phyloP scores from a whole-genome alignment of 768 basidiomycete genomes.

The Plicaturopsis crispa region DNA sequence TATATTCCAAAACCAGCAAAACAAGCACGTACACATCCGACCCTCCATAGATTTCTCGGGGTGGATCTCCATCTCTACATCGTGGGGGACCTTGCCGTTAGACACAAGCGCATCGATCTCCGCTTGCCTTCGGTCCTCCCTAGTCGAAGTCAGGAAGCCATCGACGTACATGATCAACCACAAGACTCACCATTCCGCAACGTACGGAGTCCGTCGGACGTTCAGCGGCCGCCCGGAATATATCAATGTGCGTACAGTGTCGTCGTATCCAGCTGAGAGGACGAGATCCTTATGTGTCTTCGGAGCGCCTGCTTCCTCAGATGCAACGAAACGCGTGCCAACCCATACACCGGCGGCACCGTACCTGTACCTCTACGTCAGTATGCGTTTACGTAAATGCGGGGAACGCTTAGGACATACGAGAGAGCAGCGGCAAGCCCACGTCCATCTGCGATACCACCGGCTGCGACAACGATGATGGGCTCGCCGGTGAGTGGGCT shows the following conservation, averaged over 20 bases:
- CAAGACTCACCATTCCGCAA: conserved; percentile 54
- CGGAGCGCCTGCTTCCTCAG: conserved; percentile 74
- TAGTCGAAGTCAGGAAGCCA: conserved; percentile 13
- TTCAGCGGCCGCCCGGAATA: conserved; percentile 77
- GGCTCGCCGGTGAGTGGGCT: conserved; percentile 76
- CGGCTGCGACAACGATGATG: conserved; percentile 75
- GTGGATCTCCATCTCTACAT: conserved; percentile 58
- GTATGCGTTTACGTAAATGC: not conserved
- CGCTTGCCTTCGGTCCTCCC: conserved; percentile 53
- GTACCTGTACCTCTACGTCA: conserved; percentile 34
- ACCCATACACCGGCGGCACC: conserved; percentile 88
- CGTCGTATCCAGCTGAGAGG: conserved; percentile 67
- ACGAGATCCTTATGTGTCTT: conserved; percentile 64
- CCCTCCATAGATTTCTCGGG: conserved; percentile 61
- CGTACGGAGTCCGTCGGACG: conserved; percentile 76
- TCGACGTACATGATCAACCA: not conserved
- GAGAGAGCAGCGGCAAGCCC: conserved; percentile 71
- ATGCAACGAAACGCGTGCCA: conserved; percentile 81
- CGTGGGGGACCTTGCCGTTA: conserved; percentile 68
- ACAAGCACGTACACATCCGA: conserved; percentile 44
- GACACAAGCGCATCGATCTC: conserved; percentile 55
- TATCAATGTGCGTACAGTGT: conserved; percentile 61
- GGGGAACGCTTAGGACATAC: conserved; percentile 24
- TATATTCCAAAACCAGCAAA: too few species aligned
- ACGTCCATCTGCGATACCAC: conserved; percentile 78